Evolutionary conservation across 164 flowering plant genomes (phyloP).

Genomic region (Liquidambar formosana): DNA sequence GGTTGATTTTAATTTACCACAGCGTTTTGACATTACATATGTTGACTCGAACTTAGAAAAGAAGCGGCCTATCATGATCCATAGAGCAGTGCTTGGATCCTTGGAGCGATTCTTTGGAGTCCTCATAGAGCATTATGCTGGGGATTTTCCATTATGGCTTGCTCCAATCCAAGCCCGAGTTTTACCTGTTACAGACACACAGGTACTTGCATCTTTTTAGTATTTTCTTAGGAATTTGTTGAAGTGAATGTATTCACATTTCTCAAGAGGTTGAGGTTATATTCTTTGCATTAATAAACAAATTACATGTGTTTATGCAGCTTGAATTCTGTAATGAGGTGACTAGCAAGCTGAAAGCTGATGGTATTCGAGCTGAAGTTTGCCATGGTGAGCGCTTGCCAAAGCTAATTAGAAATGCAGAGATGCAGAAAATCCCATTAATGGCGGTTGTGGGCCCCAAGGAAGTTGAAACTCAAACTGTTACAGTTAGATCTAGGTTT

Average conservation of each 20-base stretch:
- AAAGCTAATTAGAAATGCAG: constrained; percentile 86
- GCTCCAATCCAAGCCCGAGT: constrained; percentile 86
- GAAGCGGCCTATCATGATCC: constrained; percentile 93
- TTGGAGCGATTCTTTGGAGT: constrained; percentile 93
- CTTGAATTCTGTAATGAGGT: constrained; percentile 73
- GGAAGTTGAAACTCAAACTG: constrained; percentile 70
- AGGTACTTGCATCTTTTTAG: constrained; percentile 39
- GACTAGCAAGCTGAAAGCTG: constrained; percentile 45
- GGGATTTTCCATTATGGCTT: constrained; percentile 97
- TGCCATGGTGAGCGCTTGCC: constrained; percentile 91
- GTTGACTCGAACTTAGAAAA: constrained; percentile 78
- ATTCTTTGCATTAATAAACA: background rate
- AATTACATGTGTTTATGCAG: constrained; percentile 33
- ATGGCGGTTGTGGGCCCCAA: constrained; percentile 98
- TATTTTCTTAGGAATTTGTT: background rate
- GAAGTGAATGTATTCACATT: background rate
- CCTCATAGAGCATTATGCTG: constrained; percentile 93
- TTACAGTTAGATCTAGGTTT: constrained; percentile 83
- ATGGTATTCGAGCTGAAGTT: constrained; percentile 73
- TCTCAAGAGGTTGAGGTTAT: background rate
- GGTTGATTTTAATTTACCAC: constrained; percentile 96
- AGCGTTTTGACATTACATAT: constrained; percentile 88
- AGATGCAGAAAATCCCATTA: constrained; percentile 84
- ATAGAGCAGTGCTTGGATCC: constrained; percentile 97
- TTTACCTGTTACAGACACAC: constrained; percentile 84